These are phyloP conservation scores for Plantago coronopus DNA, from an alignment of 305 asterid genomes.

Conservation along the genomic window DNA sequence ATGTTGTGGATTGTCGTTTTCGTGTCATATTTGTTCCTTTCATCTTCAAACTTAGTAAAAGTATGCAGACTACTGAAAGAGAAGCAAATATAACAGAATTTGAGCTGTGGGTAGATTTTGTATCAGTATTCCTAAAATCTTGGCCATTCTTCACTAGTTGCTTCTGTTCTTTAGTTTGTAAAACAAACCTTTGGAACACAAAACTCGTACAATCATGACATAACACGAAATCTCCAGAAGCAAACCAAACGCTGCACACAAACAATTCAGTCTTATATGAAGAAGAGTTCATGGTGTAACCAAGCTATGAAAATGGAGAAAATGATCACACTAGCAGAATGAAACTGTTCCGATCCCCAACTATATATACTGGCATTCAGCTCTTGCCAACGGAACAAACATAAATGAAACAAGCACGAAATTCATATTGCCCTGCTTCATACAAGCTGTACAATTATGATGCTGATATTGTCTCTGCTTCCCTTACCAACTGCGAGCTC, in stretches of 20 bases:
- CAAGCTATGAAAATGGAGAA: background rate
- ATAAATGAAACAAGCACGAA: background rate
- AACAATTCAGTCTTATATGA: background rate
- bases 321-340: background rate
- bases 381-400: background rate
- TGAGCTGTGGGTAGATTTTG: too few species aligned
- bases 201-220: too few species aligned
- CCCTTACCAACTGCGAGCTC: constrained; percentile 56
- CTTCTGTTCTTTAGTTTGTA: too few species aligned
- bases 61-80: background rate
- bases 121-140: too few species aligned
- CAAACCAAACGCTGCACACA: background rate
- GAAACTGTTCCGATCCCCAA: background rate
- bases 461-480: constrained; percentile 50
- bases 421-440: constrained; percentile 7
- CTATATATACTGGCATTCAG: background rate
- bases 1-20: background rate
- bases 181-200: too few species aligned
- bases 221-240: too few species aligned
- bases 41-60: background rate
- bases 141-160: too few species aligned
- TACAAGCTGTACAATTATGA: constrained; percentile 44
- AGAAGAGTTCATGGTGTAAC: background rate
- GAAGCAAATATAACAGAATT: too few species aligned
- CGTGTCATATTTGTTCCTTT: background rate